Evolutionary conservation across 1,139 yeast genomes (phyloP), one percentile per base, ranked within the genome.

Genomic region (Torulaspora globosa): DNA sequence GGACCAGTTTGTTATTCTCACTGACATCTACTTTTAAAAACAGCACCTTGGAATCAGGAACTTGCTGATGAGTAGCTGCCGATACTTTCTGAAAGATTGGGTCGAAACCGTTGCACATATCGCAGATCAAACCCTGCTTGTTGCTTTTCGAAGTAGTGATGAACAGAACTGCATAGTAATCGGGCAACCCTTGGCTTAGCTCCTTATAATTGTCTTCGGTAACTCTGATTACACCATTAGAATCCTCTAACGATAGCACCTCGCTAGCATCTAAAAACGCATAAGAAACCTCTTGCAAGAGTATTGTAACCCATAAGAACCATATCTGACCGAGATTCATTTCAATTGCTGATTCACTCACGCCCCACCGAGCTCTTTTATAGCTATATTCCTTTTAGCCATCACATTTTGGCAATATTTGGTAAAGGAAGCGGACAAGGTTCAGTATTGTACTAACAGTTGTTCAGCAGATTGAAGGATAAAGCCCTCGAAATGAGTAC

Each of bases 21-120:
- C 64, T 60, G 19, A 79, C 73, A 52, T 84, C 90, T 11, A 78
- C 72, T 38, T 69, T 68, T 24, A 72, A 68, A 56, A 82, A 78
- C 52, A 71, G 71, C 6, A 79, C 66, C 30, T 67, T 62, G n/a
- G 59, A 51, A 5, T 63, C 62, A 2, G 72, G 69, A 52, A 76
- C 70, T 49, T 79, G 77, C 2, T 56, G 46, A 40, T 65, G 60
- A 67, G 80, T 78, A 1, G 78, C 66, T 1, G 55, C 56, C 0
- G 80, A 69, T 1, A 77, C 78, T 35, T 61, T 58, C 3, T 70
- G 59, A 41, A 72, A 66, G 5, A 73, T 63, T 0, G 69, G 68
- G 34, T 69, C 70, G 48, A 79, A 69, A 11, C 62, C 67, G 8
- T 47, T 48, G 53, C 84, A 79, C 29, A 69, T 56, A 0, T 49